Evolutionary conservation across 2,329 filamentous ascomycete genomes (phyloP), one percentile per base, ranked within the genome.

Genomic region (Lomentospora prolificans): DNA sequence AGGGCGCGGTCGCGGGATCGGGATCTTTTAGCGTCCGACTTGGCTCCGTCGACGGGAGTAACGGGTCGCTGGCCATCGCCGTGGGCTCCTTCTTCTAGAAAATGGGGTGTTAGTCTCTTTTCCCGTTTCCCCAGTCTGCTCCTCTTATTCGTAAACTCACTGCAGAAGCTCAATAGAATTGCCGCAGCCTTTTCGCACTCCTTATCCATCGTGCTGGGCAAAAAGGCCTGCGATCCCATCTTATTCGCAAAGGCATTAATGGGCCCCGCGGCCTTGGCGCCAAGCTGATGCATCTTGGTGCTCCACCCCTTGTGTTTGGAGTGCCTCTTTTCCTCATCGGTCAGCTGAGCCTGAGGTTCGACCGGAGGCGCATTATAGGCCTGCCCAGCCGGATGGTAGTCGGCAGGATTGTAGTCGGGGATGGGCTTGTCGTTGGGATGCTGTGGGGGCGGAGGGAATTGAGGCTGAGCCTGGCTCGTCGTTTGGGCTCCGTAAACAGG

Each of bases 121-220:
- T n/a, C n/a, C n/a, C n/a, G n/a, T n/a, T n/a, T n/a, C n/a, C n/a
- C n/a, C n/a, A n/a, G n/a, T n/a, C n/a, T n/a, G n/a, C n/a, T n/a
- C n/a, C n/a, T n/a, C 17, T 7, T 7, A n/a, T 3, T 7, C 22
- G 4, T 8, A 51, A n/a, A 36, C 83, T 64, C 76, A 87, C 85
- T 94, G 75, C 90, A 95, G 70, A 96, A 96, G 60, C 84, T 87
- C 65, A 81, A 82, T 25, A 96, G 69, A 51, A 96, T 95, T 10
- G 88, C 76, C 31, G 90, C 90, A 1, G 90, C 89, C 74, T 96
- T 96, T 70, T 96, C 90, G 62, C 86, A 87, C 72, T 96, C 91
- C 69, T 90, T 90, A 66, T 95, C 90, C 60, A 96, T 75, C 1
- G 86, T 85, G 55, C 86, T 89, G 1, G 90, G 90, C 80, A 91